Evolutionary conservation across 2,329 filamentous ascomycete species (phyloP).

Genomic region (Colletotrichum trifolii): DNA sequence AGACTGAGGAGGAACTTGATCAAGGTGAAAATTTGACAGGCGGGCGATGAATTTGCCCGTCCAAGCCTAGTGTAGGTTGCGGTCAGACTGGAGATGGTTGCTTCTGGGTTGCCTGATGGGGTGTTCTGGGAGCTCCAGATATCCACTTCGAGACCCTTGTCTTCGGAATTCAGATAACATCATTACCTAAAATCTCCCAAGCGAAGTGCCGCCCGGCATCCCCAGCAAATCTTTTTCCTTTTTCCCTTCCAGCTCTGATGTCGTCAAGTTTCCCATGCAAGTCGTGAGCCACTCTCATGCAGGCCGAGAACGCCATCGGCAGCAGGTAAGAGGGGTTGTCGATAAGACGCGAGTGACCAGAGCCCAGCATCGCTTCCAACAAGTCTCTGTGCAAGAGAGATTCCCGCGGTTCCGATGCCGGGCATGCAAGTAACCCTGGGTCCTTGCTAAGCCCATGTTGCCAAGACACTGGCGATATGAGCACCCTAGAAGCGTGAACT

Average conservation of each 20-base stretch:
- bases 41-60: constrained; percentile 1
- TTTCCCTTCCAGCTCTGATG: not conserved
- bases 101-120: constrained; percentile 17
- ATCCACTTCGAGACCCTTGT: constrained; percentile 16
- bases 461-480: constrained; percentile 27
- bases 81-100: constrained; percentile 3
- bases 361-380: constrained; percentile 1
- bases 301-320: not conserved
- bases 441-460: constrained; percentile 9
- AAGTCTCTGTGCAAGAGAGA: not conserved
- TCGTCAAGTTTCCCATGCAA: not conserved
- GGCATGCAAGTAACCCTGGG: constrained; percentile 3
- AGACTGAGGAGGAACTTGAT: not conserved
- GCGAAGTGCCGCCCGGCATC: not conserved
- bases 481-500: not conserved
- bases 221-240: not conserved
- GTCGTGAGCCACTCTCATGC: not conserved
- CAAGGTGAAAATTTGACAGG: not conserved
- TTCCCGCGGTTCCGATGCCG: constrained; percentile 29
- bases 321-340: not conserved
- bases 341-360: not conserved
- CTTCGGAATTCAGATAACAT: not conserved
- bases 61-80: not conserved
- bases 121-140: constrained; percentile 10
- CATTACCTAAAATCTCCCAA: constrained; percentile 16